phyloP scores from a whole-genome alignment of 2,329 filamentous ascomycete species.

The Penicillium sclerotigenum region DNA sequence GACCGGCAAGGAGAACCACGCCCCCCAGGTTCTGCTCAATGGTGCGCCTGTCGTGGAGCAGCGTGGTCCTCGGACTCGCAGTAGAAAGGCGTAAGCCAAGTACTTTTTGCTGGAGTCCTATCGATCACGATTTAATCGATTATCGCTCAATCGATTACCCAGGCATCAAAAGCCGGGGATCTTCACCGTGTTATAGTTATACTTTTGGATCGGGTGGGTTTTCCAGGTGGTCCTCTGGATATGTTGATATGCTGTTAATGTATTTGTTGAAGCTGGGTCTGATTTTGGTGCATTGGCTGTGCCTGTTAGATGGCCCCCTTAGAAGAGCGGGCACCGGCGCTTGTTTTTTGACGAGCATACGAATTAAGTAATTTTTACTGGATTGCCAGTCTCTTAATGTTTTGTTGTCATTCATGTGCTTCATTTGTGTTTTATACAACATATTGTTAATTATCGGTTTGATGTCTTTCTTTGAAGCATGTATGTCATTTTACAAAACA shows the following conservation, averaged over 20 bases:
- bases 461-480: neutral
- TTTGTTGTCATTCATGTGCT: neutral
- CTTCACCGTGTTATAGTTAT: constrained; percentile 8
- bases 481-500: neutral
- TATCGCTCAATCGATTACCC: neutral
- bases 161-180: neutral
- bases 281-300: neutral
- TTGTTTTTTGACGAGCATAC: constrained; percentile 11
- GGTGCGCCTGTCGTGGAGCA: constrained; percentile 35
- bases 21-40: constrained; percentile 40
- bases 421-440: neutral
- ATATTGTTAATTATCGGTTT: neutral
- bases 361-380: constrained; percentile 4
- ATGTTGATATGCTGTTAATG: constrained; percentile 9
- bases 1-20: constrained; percentile 29
- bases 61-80: constrained; percentile 24
- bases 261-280: constrained; percentile 9
- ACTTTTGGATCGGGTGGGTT: neutral
- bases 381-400: neutral
- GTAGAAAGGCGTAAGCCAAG: constrained; percentile 21
- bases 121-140: neutral
- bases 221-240: constrained; percentile 2
- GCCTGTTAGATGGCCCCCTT: constrained; percentile 5
- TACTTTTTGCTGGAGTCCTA: neutral
- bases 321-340: constrained; percentile 12